Conservation (phyloP, 495 filamentous ascomycete genomes). For the Penicillium pancosmium region DNA sequence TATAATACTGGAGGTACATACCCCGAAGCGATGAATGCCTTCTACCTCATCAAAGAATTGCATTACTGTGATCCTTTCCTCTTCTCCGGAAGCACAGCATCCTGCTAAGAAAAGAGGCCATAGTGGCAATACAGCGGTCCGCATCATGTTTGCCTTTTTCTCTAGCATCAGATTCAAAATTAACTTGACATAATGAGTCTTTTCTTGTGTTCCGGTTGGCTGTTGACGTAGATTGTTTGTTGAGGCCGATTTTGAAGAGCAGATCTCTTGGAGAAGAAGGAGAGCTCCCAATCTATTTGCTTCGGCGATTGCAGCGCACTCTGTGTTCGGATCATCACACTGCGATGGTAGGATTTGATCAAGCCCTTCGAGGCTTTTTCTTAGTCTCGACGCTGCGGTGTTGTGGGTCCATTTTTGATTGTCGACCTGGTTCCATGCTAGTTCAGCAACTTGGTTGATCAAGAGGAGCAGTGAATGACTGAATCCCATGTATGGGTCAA, state of each 20-base stretch:
- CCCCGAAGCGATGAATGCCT: slow-evolving; percentile 16
- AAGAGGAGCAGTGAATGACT: slow-evolving; percentile 27
- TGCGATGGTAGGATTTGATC: slow-evolving; percentile 19
- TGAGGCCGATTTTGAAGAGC: slow-evolving; percentile 10
- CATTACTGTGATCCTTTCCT: slow-evolving; percentile 23
- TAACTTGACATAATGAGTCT: slow-evolving; percentile 12
- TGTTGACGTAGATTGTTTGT: neutral
- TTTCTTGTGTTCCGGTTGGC: slow-evolving; percentile 7
- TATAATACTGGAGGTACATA: slow-evolving; percentile 5
- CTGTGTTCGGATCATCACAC: slow-evolving; percentile 12
- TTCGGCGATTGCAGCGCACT: slow-evolving; percentile 29
- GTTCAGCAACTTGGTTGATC: slow-evolving; percentile 25
- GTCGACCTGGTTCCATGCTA: slow-evolving; percentile 22
- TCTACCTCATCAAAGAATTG: slow-evolving; percentile 23
- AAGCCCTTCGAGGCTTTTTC: slow-evolving; percentile 14
- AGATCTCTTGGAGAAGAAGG: slow-evolving; percentile 27
- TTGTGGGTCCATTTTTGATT: neutral
- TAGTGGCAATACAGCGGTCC: slow-evolving; percentile 26
- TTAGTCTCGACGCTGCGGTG: slow-evolving; percentile 9
- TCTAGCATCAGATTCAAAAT: slow-evolving; percentile 17
- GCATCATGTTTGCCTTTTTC: slow-evolving; percentile 25
- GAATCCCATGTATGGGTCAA: slow-evolving; percentile 32
- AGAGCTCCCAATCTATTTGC: slow-evolving; percentile 29
- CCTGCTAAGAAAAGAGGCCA: slow-evolving; percentile 33
- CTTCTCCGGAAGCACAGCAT: slow-evolving; percentile 26